Evolutionary conservation across 352 stramenopile species (phyloP).

Genomic region (Phytophthora pseudosyringae): DNA sequence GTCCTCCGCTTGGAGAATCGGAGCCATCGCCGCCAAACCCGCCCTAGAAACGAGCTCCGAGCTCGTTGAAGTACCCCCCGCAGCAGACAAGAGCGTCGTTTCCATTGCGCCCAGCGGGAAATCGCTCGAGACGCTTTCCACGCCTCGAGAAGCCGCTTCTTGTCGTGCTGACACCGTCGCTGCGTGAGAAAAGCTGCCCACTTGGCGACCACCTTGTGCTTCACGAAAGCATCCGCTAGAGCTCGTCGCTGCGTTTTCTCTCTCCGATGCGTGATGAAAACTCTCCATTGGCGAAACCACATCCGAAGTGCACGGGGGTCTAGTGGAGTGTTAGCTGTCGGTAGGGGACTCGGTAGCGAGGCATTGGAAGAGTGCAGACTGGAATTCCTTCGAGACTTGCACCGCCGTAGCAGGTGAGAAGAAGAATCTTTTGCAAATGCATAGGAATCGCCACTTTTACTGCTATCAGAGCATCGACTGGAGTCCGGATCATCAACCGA

Average conservation of each 20-base stretch:
- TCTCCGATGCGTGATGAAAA: conserved; percentile 21
- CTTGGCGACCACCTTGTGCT: conserved; percentile 27
- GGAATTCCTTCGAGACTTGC: conserved; percentile 1
- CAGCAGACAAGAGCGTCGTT: conserved; percentile 1
- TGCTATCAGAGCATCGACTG: conserved; percentile 7
- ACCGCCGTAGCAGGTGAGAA: conserved; percentile 2
- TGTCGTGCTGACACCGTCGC: conserved; percentile 21
- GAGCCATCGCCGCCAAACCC: conserved; percentile 40
- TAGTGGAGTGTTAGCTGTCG: not conserved
- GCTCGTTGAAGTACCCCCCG: conserved; percentile 12
- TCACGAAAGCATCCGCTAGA: conserved; percentile 24
- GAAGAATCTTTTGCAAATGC: not conserved
- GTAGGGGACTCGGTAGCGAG: not conserved
- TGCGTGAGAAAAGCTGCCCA: conserved; percentile 22
- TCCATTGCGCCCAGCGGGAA: conserved; percentile 11
- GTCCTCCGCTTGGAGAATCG: conserved; percentile 22
- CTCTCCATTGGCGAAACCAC: conserved; percentile 45
- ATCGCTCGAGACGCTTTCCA: conserved; percentile 29
- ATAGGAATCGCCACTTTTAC: conserved; percentile 9
- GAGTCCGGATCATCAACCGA: conserved; percentile 5
- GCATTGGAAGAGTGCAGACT: not conserved
- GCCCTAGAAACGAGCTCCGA: conserved; percentile 31
- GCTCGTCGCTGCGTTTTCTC: conserved; percentile 21
- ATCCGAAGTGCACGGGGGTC: conserved; percentile 7
- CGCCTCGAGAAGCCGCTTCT: conserved; percentile 15